A percentile compares a stretch with the other conserved stretches of the same genome.
phyloP scores from a whole-genome alignment of 768 basidiomycete species.

The Leccinum truebloodii region DNA sequence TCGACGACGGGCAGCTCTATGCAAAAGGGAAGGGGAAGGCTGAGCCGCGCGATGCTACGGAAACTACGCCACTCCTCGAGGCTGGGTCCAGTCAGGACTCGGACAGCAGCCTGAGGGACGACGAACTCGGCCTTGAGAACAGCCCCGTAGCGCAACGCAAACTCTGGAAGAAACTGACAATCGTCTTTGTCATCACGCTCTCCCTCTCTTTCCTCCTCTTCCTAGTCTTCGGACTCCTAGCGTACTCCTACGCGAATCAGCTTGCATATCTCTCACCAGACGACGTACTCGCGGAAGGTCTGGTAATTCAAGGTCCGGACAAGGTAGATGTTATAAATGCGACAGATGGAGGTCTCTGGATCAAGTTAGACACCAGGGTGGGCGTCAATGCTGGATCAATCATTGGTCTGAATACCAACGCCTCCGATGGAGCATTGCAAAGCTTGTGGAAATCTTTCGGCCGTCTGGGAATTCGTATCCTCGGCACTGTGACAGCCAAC shows the following conservation, averaged over 20 bases:
- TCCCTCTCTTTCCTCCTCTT: slow-evolving; percentile 48
- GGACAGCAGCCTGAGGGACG: slow-evolving; percentile 12
- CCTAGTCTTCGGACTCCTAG: slow-evolving; percentile 49
- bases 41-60: slow-evolving; percentile 26
- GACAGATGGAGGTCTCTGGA: slow-evolving; percentile 61
- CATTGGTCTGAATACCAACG: slow-evolving; percentile 52
- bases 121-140: slow-evolving; percentile 25
- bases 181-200: slow-evolving; percentile 61
- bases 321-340: slow-evolving; percentile 61
- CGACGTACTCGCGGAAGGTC: slow-evolving; percentile 53
- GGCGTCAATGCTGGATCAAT: slow-evolving; percentile 70
- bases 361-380: slow-evolving; percentile 54
- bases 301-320: slow-evolving; percentile 63
- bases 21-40: slow-evolving; percentile 32
- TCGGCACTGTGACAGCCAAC: slow-evolving; percentile 59
- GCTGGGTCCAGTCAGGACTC: slow-evolving; percentile 20
- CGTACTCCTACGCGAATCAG: slow-evolving; percentile 65
- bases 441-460: slow-evolving; percentile 66
- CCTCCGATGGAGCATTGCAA: slow-evolving; percentile 45
- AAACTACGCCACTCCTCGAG: slow-evolving; percentile 33
- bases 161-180: slow-evolving; percentile 36
- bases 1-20: slow-evolving; percentile 14
- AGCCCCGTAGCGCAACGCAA: slow-evolving; percentile 23
- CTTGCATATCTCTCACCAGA: slow-evolving; percentile 55
- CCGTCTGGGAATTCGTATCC: slow-evolving; percentile 58